phyloP scores from a whole-genome alignment of 2,329 filamentous ascomycete genomes.

The Exophiala spinifera region DNA sequence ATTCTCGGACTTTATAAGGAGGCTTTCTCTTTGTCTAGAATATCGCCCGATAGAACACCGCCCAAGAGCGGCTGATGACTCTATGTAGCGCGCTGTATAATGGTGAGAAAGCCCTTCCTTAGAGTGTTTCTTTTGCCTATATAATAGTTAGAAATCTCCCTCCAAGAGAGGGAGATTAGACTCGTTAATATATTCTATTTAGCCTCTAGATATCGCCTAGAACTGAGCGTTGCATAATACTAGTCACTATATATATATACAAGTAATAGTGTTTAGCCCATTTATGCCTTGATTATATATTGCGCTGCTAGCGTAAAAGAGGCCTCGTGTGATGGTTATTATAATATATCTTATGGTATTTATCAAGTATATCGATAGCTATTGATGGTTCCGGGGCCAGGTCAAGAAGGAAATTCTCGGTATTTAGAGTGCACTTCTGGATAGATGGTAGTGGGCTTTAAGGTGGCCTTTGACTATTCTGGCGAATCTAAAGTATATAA shows the following conservation, averaged over 20 bases:
- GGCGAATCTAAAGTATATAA: not conserved
- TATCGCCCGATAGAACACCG: too few species aligned
- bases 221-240: too few species aligned
- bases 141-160: too few species aligned
- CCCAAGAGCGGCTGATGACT: too few species aligned
- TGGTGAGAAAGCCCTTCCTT: too few species aligned
- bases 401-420: conserved; percentile 31
- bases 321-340: conserved; percentile 33
- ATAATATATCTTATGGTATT: conserved; percentile 36
- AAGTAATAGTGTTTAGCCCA: conserved; percentile 33
- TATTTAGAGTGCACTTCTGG: conserved; percentile 29
- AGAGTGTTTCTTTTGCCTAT: too few species aligned
- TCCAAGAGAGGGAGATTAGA: too few species aligned
- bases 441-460: conserved; percentile 34
- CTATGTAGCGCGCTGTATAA: too few species aligned
- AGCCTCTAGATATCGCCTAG: too few species aligned
- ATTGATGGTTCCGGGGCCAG: conserved; percentile 31
- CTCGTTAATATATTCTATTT: too few species aligned
- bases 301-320: conserved; percentile 30
- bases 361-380: conserved; percentile 29
- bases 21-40: too few species aligned
- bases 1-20: too few species aligned
- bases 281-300: conserved; percentile 32
- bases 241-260: conserved; percentile 28
- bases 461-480: conserved; percentile 30